Evolutionary conservation across 441 rosid species (phyloP), one percentile per base, ranked within the genome.

Genomic region (Euphorbia schlechtendalii): DNA sequence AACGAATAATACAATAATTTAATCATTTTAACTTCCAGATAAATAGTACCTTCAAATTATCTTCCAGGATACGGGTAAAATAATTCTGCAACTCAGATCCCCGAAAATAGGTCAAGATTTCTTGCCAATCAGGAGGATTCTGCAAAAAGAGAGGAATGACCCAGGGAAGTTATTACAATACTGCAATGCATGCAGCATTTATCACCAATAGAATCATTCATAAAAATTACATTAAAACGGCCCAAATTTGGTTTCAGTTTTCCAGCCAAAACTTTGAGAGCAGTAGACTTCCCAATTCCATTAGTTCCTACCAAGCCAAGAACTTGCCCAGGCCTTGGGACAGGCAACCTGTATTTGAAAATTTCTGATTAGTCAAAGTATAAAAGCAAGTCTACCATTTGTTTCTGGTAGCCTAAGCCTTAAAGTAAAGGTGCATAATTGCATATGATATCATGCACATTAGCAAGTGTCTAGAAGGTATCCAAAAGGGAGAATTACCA

Each of bases 81-180:
- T 90, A 94, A 72, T 90, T 91, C 75, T 94, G 99, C 66, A 94
- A 82, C 71, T 94, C 99, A 69, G 97, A 94, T 53, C 99, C 99
- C 59, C 97, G 86, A 70, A 94, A 94, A 71, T 94, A 84, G 25
- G 99, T 90, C 87, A 90, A 79, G 53, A 94, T 87, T 73, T 94
- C 99, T 77, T 89, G 99, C 99, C 99, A 94, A 77, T 91, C 96
- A 32, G 99, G 99, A 80, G 99, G 99, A 51, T 76, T 87, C 99
- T 94, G 93, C 64, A 76, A 70, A 67, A 56, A 55, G 52, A 49
- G 21, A 41, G 59, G 65, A 51, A 21, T 34, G 28, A 46, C 25
- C 1, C 59, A 57, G 43, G 56, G 48, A 68, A 36, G 14, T 45
- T 56, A 56, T 64, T 59, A 38, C 54, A 58, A 36, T 61, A 2